Base-by-base conservation (phyloP, 768 basidiomycete species). In the Glaciozyma antarctica region DNA sequence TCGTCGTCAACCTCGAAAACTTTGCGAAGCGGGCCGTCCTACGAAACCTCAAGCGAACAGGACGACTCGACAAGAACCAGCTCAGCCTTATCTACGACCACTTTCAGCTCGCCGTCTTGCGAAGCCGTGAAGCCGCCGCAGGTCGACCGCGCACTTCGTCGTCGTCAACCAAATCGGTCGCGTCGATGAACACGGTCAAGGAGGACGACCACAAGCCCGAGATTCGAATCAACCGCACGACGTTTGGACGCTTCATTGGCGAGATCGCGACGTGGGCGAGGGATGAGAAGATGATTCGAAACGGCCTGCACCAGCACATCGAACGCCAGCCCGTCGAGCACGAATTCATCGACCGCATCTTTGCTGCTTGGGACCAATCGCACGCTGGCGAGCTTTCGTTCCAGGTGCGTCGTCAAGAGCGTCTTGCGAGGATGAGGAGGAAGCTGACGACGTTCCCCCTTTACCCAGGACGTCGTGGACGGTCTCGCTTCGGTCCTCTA, bases 191-290 rank as follows among this genome's bases (percentile, higher is more conserved):
- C 34, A 22, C 15, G 21, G 71, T 75, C 51, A 73, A 74, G 13
- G 79, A 80, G 61, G 75, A 71, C 9, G 87, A 86, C 59, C 87
- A 91, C 64, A 83, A 87, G 74, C 85, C 87, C 0, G 95, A 99
- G 78, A 95, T 92, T 17, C 80, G 93, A 72, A 87, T 99, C 58
- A 90, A 84, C 60, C 76, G 92, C 24, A 79, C 78, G 68, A 95
- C 93, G 3, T 99, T 97, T 80, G 84, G 83, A 70, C 81, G 86
- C 57, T 95, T 97, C 78, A 77, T 99, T 69, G 89, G 88, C 70
- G 91, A 95, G 77, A 82, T 98, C 55, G 88, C 86, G 32, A 92
- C 91, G 0, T 99, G 95, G 95, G 94, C 93, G 1, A 79, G 95
- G 70, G 86, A 93, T 73, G 95, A 98, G 77, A 57, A 54, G 30